Evolutionary conservation across 306 rosid species (phyloP).

Genomic region (Medicago arabica): DNA sequence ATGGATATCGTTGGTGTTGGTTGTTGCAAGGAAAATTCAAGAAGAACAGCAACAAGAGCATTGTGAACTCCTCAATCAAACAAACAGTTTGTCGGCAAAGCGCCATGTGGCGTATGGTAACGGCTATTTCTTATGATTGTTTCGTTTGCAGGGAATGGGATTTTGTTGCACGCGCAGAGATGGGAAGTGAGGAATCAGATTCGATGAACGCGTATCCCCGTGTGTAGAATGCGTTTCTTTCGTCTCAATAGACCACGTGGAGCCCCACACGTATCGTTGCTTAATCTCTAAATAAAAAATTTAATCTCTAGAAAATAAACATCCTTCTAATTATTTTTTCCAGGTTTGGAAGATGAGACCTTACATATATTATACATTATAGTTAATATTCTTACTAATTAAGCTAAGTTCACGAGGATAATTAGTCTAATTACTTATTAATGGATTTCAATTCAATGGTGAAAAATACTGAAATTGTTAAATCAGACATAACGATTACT

Average conservation of each 20-base stretch:
- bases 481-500: too few relatives aligned
- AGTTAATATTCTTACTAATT: too few relatives aligned
- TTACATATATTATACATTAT: too few relatives aligned
- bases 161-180: slow-evolving; percentile 14
- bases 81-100: slow-evolving; percentile 41
- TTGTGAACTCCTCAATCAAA: slow-evolving; percentile 12
- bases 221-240: slow-evolving; percentile 35
- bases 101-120: slow-evolving; percentile 34
- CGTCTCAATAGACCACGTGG: neutral
- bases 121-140: slow-evolving; percentile 39
- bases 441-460: too few relatives aligned
- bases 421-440: too few relatives aligned
- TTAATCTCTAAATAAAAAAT: too few relatives aligned
- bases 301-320: too few relatives aligned
- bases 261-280: neutral
- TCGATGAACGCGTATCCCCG: slow-evolving; percentile 29
- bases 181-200: slow-evolving; percentile 26
- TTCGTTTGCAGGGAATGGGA: neutral
- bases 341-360: too few relatives aligned
- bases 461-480: too few relatives aligned
- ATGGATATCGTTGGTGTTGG: too few relatives aligned
- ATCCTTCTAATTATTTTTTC: too few relatives aligned
- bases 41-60: neutral
- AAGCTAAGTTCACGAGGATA: too few relatives aligned
- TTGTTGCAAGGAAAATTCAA: slow-evolving; percentile 9